Evolutionary conservation across 305 asterid species (phyloP).

Genomic region (Vinca major): DNA sequence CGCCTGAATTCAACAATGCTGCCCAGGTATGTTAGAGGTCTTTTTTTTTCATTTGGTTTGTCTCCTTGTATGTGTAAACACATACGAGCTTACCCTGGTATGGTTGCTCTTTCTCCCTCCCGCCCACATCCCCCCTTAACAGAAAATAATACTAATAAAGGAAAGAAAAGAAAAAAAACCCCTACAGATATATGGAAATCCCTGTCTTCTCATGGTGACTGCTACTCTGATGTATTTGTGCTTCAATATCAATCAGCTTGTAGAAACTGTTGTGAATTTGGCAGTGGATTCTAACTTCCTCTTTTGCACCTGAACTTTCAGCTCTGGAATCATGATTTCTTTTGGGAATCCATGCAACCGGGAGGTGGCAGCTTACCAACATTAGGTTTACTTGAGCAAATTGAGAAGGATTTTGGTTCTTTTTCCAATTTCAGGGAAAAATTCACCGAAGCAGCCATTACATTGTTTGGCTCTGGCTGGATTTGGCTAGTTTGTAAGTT

Average conservation of each 20-base stretch:
- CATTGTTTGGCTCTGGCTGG: constrained; percentile 89
- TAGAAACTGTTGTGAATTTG: background rate
- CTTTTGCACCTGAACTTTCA: constrained; percentile 21
- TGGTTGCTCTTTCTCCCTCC: background rate
- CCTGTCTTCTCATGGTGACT: background rate
- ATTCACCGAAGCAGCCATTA: constrained; percentile 55
- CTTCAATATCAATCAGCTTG: background rate
- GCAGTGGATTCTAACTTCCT: constrained; percentile 6
- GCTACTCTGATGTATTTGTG: background rate
- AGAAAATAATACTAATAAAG: background rate
- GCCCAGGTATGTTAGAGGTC: constrained; percentile 55
- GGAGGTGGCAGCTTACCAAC: constrained; percentile 78
- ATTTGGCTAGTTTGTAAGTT: constrained; percentile 92
- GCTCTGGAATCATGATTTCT: constrained; percentile 98
- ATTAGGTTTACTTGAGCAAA: constrained; percentile 64
- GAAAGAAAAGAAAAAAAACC: background rate
- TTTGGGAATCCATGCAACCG: constrained; percentile 95
- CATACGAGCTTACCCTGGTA: background rate
- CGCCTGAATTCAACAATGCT: constrained; percentile 76
- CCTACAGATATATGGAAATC: background rate
- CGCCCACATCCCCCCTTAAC: background rate
- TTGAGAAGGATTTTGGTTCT: constrained; percentile 84
- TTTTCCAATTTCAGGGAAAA: constrained; percentile 60
- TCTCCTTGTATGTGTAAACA: background rate
- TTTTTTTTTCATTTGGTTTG: background rate